Evolutionary conservation across 495 filamentous ascomycete species (phyloP).

Genomic region (Thermochaetoides thermophila): DNA sequence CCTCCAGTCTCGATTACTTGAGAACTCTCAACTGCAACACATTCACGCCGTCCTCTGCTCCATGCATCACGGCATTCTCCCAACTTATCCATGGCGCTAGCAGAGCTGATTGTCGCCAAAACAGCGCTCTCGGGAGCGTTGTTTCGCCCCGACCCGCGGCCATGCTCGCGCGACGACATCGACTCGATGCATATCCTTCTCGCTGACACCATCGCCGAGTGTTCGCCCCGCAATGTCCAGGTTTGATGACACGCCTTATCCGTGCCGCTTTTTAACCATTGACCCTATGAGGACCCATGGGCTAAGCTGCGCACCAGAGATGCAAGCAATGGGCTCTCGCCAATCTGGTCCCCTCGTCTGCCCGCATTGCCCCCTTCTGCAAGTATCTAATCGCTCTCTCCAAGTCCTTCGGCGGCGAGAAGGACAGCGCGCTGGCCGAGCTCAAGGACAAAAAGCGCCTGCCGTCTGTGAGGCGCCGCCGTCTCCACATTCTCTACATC

Average conservation of each 20-base stretch:
- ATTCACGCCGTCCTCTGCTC: background rate
- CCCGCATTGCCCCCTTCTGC: conserved; percentile 49
- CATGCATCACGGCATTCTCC: conserved; percentile 43
- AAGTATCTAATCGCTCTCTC: conserved; percentile 65
- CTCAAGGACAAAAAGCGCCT: conserved; percentile 18
- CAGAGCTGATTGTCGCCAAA: conserved; percentile 68
- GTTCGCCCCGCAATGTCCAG: conserved; percentile 80
- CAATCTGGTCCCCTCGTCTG: conserved; percentile 52
- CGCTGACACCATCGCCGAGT: conserved; percentile 52
- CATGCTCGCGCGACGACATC: conserved; percentile 59
- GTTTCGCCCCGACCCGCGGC: conserved; percentile 57
- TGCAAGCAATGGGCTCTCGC: conserved; percentile 76
- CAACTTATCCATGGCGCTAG: conserved; percentile 45
- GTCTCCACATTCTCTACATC: conserved; percentile 69
- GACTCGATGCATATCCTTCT: conserved; percentile 52
- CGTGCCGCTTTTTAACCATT: conserved; percentile 28
- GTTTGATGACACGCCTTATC: conserved; percentile 61
- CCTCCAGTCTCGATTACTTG: too few relatives aligned
- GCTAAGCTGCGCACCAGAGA: conserved; percentile 49
- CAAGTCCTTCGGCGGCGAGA: conserved; percentile 34
- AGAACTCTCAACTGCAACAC: too few relatives aligned
- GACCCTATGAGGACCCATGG: conserved; percentile 25
- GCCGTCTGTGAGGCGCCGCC: conserved; percentile 49
- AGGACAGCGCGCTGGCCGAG: conserved; percentile 2
- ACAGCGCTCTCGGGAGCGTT: conserved; percentile 63